Evolutionary conservation across 2,329 filamentous ascomycete genomes (phyloP).

Genomic region (Pseudogymnoascus pannorum): DNA sequence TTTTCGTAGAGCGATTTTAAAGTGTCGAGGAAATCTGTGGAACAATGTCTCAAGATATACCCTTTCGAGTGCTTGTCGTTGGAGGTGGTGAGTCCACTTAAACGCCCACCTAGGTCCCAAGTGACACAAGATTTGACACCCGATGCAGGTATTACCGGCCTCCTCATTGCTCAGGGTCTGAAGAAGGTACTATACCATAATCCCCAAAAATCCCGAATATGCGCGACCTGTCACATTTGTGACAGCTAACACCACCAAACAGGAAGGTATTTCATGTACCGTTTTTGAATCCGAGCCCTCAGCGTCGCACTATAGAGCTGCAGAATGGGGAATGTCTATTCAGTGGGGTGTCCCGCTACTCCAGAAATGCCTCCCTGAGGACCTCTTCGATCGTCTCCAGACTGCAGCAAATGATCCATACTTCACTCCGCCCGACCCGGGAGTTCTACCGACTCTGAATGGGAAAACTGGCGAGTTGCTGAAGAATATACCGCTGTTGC

Average conservation of each 20-base stretch:
- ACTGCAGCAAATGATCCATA: background rate
- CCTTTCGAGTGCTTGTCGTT: conserved; percentile 18
- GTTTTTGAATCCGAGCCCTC: conserved; percentile 13
- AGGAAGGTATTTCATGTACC: conserved; percentile 10
- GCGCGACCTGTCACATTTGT: background rate
- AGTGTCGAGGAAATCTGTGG: background rate
- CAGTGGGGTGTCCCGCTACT: conserved; percentile 12
- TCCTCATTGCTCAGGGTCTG: conserved; percentile 34
- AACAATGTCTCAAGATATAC: conserved; percentile 11
- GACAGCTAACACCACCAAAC: background rate
- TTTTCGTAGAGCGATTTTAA: background rate
- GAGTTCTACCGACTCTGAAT: background rate
- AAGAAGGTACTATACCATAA: conserved; percentile 31
- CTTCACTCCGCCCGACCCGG: background rate
- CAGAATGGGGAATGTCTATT: conserved; percentile 15
- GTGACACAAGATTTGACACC: conserved; percentile 8
- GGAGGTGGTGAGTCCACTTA: conserved; percentile 14
- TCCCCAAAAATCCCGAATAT: background rate
- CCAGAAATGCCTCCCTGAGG: background rate
- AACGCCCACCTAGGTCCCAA: background rate
- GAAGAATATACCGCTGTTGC: background rate
- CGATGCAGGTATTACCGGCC: conserved; percentile 33
- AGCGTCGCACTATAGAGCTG: background rate
- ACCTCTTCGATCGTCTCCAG: background rate
- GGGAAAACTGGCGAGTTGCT: conserved; percentile 11